Base-by-base conservation (phyloP, 176 grass and related monocot species). In the Metroxylon sagu region DNA sequence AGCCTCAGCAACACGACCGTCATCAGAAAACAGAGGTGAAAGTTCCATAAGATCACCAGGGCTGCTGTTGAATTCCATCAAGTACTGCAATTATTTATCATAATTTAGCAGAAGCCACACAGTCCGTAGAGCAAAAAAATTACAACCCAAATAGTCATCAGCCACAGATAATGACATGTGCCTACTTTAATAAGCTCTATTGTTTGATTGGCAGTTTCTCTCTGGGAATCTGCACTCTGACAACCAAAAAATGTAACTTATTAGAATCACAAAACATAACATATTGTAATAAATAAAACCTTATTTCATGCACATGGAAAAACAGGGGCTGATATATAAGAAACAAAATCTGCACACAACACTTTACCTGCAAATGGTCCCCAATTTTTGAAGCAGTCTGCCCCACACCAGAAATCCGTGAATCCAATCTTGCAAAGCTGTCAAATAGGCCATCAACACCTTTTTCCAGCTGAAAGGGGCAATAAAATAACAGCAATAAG, bases 61-160 rank as follows among this genome's bases (percentile, higher is more conserved):
- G 62, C 85, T 98, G 67, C 88, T 98, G 77, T 98, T 98, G 79
- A 98, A 98, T 67, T 98, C 93, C 84, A 98, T 98, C 53, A 98
- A 77, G 81, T 98, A 98, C 93, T 98, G 50, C 56, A 87, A 63
- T 25, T 69, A 49, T 29, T 25, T 17, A 7, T 16, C 26, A 78
- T 39, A 57, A 53, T 35, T 59, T 30, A 18, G 18, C 7, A 65
- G 74, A 59, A 39, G 23, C 35, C 35, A 43, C 12, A 8, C 26
- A 15, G 5, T 77, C 50, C 28, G 8, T 16, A 26, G 48, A 76
- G 8, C 35, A 43, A 43, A 12, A 43, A 2, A 43, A 43, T 43
- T 43, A 12, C 2, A 14, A 10, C 35, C 35, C 35, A 43, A 43
- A 43, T 12, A 43, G 12, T 12, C 35, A 43, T 43, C 35, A 43